Evolutionary conservation across 2,329 filamentous ascomycete genomes (phyloP).

Genomic region (Pseudocercospora vitis): DNA sequence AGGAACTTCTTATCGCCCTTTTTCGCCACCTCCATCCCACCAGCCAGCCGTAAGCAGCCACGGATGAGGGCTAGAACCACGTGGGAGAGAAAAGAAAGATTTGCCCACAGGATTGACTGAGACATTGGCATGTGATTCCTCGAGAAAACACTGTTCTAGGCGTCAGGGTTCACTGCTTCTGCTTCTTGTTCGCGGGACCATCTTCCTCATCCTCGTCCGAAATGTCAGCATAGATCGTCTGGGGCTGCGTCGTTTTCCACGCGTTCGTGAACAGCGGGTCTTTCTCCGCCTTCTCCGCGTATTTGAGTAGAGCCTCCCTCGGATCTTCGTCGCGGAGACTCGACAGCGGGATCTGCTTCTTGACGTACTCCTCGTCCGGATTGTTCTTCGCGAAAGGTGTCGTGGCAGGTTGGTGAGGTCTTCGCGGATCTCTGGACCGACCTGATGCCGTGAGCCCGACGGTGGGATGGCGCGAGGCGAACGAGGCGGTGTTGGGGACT

Average conservation of each 20-base stretch:
- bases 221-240: constrained; percentile 84
- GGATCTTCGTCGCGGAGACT: constrained; percentile 96
- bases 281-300: constrained; percentile 87
- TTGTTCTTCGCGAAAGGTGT: constrained; percentile 91
- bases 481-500: constrained; percentile 44
- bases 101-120: too few relatives aligned
- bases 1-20: constrained; percentile 1
- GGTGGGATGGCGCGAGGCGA: constrained; percentile 63
- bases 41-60: not conserved
- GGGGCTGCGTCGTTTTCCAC: constrained; percentile 88
- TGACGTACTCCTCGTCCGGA: constrained; percentile 86
- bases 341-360: constrained; percentile 82
- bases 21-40: not conserved
- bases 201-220: constrained; percentile 81
- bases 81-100: not conserved
- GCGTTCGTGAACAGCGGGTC: constrained; percentile 94
- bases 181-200: constrained; percentile 62
- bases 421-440: constrained; percentile 72
- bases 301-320: constrained; percentile 87
- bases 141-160: not conserved
- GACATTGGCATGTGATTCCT: too few relatives aligned
- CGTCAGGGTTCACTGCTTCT: constrained; percentile 22
- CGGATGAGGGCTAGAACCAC: not conserved
- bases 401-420: constrained; percentile 78
- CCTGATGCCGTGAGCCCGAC: constrained; percentile 77